A percentile compares a stretch with the other conserved stretches of the same genome.
Conservation (phyloP, 805 yeast genomes). For the Metschnikowia sp. region DNA sequence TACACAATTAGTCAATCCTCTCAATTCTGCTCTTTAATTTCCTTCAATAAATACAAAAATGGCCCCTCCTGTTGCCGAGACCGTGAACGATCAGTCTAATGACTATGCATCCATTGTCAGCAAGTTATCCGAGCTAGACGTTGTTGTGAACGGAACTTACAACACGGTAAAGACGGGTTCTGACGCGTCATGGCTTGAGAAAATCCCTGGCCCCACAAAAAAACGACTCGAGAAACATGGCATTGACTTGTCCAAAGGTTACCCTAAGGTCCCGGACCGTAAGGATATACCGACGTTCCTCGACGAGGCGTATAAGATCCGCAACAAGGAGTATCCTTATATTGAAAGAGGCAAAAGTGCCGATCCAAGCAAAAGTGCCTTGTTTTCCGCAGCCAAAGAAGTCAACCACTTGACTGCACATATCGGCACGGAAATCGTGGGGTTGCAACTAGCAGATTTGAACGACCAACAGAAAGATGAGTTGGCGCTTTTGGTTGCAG, state of each 20-base stretch:
- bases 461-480: slow-evolving; percentile 25
- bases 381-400: slow-evolving; percentile 26
- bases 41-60: neutral
- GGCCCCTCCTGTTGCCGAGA: neutral
- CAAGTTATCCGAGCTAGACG: slow-evolving; percentile 1
- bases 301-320: slow-evolving; percentile 20
- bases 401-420: slow-evolving; percentile 25
- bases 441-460: slow-evolving; percentile 25
- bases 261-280: slow-evolving; percentile 20
- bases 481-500: slow-evolving; percentile 26
- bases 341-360: slow-evolving; percentile 24
- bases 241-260: slow-evolving; percentile 22
- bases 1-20: neutral
- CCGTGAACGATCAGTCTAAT: neutral
- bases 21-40: too few relatives aligned
- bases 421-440: slow-evolving; percentile 26
- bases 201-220: slow-evolving; percentile 19
- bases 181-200: slow-evolving; percentile 6
- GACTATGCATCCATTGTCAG: slow-evolving; percentile 1
- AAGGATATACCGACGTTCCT: slow-evolving; percentile 21
- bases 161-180: slow-evolving; percentile 3
- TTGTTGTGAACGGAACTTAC: neutral
- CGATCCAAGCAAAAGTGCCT: slow-evolving; percentile 26
- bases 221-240: slow-evolving; percentile 20
- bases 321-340: slow-evolving; percentile 20